phyloP scores from a whole-genome alignment of 2,329 filamentous ascomycete genomes.

The Penicillium sp. region DNA sequence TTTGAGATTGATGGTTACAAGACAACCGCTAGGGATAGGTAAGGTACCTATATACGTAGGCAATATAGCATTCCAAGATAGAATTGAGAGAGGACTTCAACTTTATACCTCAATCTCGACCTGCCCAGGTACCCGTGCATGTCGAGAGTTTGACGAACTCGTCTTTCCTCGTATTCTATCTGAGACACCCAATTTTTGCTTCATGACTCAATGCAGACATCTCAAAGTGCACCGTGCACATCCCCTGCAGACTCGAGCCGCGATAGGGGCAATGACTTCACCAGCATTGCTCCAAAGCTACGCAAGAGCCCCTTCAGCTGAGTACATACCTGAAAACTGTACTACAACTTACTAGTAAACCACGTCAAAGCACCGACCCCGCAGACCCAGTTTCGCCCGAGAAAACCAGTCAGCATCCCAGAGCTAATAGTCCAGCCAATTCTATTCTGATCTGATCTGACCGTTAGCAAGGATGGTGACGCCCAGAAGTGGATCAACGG shows the following conservation, averaged over 20 bases:
- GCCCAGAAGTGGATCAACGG: conserved; percentile 7
- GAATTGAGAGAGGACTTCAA: neutral
- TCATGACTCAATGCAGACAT: neutral
- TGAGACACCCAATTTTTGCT: conserved; percentile 7
- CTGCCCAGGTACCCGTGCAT: neutral
- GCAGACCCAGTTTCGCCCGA: neutral
- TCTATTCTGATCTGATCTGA: neutral
- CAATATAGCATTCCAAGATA: neutral
- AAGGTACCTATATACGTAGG: no score
- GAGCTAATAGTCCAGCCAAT: neutral
- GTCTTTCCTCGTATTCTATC: conserved; percentile 8
- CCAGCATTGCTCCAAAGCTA: conserved; percentile 4
- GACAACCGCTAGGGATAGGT: no score
- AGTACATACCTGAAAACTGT: neutral
- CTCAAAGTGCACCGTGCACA: neutral
- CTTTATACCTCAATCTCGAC: neutral
- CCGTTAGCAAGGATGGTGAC: neutral
- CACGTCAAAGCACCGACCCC: neutral
- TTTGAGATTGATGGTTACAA: neutral
- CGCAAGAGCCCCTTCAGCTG: conserved; percentile 8
- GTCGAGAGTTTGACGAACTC: neutral
- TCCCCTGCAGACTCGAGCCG: neutral
- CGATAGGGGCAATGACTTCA: conserved; percentile 8
- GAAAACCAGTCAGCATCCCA: neutral
- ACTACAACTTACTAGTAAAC: neutral